Evolutionary conservation across 352 stramenopile species (phyloP).

Genomic region (Phytophthora europaea): DNA sequence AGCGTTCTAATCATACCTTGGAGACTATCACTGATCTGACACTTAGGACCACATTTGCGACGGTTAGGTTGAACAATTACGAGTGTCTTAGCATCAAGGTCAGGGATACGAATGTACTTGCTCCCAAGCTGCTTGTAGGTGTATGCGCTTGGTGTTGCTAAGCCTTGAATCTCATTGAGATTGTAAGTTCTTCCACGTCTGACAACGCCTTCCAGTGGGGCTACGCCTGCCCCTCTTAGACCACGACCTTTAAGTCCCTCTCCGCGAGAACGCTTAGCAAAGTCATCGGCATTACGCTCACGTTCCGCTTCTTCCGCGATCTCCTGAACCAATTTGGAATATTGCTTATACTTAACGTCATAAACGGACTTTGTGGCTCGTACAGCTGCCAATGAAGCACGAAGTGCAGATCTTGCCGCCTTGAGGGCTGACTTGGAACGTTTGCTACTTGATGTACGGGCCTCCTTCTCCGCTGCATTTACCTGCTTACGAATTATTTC

Average conservation of each 20-base stretch:
- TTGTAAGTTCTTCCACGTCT: constrained; percentile 18
- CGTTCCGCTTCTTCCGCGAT: constrained; percentile 12
- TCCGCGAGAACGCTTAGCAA: neutral
- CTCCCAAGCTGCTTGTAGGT: neutral
- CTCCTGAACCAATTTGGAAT: constrained; percentile 4
- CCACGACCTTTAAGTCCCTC: constrained; percentile 2
- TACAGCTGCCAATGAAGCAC: no score
- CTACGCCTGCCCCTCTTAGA: neutral
- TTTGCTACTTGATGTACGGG: no score
- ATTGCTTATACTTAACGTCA: constrained; percentile 12
- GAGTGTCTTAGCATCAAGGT: constrained; percentile 12
- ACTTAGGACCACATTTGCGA: constrained; percentile 8
- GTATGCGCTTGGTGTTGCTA: constrained; percentile 1
- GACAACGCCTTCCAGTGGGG: constrained; percentile 10
- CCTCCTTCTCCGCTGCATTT: no score
- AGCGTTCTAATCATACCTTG: constrained; percentile 11
- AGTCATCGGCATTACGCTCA: constrained; percentile 4
- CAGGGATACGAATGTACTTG: constrained; percentile 30
- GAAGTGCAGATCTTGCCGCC: no score
- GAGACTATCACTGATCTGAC: constrained; percentile 20
- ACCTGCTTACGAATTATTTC: no score
- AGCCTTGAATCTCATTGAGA: constrained; percentile 29
- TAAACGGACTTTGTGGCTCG: constrained; percentile 15
- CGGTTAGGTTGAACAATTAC: constrained; percentile 18
- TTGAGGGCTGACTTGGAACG: no score